Base-by-base conservation (phyloP, 768 basidiomycete genomes). In the Amanita jacksonii region DNA sequence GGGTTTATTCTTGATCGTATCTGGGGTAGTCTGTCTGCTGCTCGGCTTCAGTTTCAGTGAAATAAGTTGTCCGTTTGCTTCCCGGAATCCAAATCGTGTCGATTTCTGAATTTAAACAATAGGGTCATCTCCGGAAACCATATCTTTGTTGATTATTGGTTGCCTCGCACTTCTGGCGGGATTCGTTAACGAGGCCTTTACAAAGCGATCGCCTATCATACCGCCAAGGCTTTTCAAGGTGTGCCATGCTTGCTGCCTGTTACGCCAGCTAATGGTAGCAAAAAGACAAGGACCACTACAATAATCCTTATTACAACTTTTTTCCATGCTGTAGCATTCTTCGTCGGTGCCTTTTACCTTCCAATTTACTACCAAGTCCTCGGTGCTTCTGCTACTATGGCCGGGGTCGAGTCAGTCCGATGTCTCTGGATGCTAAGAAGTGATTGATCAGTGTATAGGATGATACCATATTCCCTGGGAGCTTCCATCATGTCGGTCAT, bases 301-400 rank as follows among this genome's bases (percentile, higher is more conserved):
- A 66, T 81, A 20, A 57, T 86, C 27, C 59, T 88, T 7, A 51
- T 81, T 19, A 62, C 70, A 2, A 63, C 66, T 5, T 77, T 87
- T 55, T 52, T 85, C 8, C 86, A 89, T 49, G 81, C 73, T 0
- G 15, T 79, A 16, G 67, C 68, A 1, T 85, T 85, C 62, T 82
- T 85, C 52, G 58, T 61, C 8, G 74, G 70, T 23, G 73, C 76
- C 34, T 81, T 65, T 54, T 87, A 87, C 52, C 68, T 89, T 5
- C 85, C 86, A 1, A 56, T 88, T 2, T 90, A 82, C 56, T 90
- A 72, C 61, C 86, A 90, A 64, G 74, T 81, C 2, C 70, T 87
- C 9, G 86, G 86, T 0, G 69, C 83, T 0, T 81, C 81, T 6
- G 83, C 85, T 5, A 86, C 83, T 0, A 68, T 62, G 36, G 72